phyloP scores from a whole-genome alignment of 345 rosid genomes.

The Microcos paniculata region DNA sequence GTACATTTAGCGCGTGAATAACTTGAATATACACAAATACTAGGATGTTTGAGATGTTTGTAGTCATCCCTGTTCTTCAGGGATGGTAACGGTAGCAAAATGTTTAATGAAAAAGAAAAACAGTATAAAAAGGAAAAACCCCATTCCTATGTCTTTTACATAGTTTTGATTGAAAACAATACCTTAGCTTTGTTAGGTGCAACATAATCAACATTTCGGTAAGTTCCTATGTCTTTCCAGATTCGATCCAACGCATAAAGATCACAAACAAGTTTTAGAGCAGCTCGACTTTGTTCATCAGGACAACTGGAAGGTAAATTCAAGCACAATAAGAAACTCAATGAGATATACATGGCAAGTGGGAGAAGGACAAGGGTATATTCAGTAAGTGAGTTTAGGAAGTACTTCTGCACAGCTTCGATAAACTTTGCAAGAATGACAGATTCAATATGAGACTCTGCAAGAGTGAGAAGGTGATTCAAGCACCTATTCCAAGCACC shows the following conservation, averaged over 20 bases:
- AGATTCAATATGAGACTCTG: conserved; percentile 96
- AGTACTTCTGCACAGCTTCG: conserved; percentile 83
- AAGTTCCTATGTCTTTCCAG: conserved; percentile 96
- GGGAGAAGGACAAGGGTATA: not conserved
- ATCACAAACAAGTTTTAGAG: conserved; percentile 86
- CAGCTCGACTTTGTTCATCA: conserved; percentile 65
- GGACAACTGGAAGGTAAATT: conserved; percentile 52
- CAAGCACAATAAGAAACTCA: conserved; percentile 16
- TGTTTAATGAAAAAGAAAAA: not conserved
- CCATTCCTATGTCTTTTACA: not conserved
- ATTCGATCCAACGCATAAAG: conserved; percentile 94
- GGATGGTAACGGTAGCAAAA: not conserved
- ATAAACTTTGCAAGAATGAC: conserved; percentile 87
- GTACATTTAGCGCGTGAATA: not conserved
- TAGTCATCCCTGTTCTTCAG: not conserved
- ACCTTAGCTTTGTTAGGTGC: conserved; percentile 99
- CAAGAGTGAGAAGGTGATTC: conserved; percentile 94
- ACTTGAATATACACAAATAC: not conserved
- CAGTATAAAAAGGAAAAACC: not conserved
- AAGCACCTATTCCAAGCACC: conserved; percentile 99
- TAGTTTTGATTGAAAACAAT: conserved; percentile 4
- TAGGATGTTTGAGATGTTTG: not conserved
- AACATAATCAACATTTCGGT: conserved; percentile 83
- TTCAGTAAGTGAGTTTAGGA: conserved; percentile 7
- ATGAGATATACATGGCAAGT: not conserved